phyloP scores from a whole-genome alignment of 2,329 filamentous ascomycete species.

The Septoria petroselini region DNA sequence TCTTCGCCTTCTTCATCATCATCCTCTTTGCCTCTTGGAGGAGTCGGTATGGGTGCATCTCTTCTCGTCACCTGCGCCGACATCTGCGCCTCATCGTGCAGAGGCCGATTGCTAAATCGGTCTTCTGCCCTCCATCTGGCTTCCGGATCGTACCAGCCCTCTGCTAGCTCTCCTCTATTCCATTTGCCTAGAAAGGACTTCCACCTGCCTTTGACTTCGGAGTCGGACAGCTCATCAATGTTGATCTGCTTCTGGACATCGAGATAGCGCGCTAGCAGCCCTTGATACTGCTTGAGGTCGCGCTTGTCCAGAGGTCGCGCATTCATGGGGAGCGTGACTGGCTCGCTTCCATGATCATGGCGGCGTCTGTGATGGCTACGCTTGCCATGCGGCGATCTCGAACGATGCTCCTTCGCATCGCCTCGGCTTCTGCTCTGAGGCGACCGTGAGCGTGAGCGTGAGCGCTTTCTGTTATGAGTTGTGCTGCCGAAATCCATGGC shows the following conservation, averaged over 20 bases:
- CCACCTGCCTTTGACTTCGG: constrained; percentile 80
- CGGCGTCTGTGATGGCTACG: constrained; percentile 12
- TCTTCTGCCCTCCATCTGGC: constrained; percentile 57
- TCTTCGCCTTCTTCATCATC: constrained; percentile 37
- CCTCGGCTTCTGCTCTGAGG: constrained; percentile 3
- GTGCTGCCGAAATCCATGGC: constrained; percentile 4
- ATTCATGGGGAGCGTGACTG: constrained; percentile 25
- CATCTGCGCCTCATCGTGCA: constrained; percentile 3
- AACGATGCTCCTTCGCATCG: constrained; percentile 29
- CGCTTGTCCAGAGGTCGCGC: constrained; percentile 61
- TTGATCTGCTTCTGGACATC: constrained; percentile 79
- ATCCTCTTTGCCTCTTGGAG: constrained; percentile 28
- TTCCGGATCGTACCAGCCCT: constrained; percentile 89
- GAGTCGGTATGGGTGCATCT: constrained; percentile 12
- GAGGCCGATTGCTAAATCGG: constrained; percentile 25
- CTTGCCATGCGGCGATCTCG: constrained; percentile 30
- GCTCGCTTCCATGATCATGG: not conserved
- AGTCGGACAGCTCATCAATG: constrained; percentile 65
- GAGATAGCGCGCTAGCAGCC: constrained; percentile 79
- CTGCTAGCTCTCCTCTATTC: constrained; percentile 82
- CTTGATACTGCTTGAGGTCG: constrained; percentile 63
- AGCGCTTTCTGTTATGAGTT: constrained; percentile 34
- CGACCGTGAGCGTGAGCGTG: constrained; percentile 27
- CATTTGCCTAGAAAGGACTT: constrained; percentile 90
- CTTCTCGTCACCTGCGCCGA: constrained; percentile 4